Evolutionary conservation across 441 rosid genomes (phyloP).

Genomic region (Bruguiera hainesii): DNA sequence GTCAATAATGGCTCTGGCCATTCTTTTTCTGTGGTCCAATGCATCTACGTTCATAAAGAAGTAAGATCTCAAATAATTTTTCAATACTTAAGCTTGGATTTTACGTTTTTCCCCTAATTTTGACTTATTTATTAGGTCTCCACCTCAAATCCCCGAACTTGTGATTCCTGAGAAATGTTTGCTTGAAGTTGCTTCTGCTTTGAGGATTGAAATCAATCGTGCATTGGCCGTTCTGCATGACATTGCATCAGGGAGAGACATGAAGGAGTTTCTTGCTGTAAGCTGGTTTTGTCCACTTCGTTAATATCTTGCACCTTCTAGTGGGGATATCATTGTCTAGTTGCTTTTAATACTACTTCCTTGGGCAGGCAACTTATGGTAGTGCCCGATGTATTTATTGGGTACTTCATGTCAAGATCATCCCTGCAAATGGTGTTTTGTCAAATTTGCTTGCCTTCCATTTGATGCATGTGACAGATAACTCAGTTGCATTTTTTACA

Average conservation of each 20-base stretch:
- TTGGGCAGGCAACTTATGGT: no score
- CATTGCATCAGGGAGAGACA: conserved; percentile 64
- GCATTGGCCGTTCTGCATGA: conserved; percentile 50
- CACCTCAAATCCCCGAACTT: conserved; percentile 69
- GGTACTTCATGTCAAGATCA: no score
- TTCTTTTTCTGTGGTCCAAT: conserved; percentile 82
- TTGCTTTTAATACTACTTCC: no score
- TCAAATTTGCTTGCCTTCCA: no score
- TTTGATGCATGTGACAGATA: no score
- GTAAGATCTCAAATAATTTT: conserved; percentile 33
- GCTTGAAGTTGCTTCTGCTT: conserved; percentile 56
- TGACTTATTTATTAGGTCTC: conserved; percentile 34
- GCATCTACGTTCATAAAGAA: conserved; percentile 66
- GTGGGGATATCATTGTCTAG: no score
- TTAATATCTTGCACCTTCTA: neutral
- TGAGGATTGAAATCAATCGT: conserved; percentile 56
- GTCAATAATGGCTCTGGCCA: conserved; percentile 54
- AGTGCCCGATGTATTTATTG: no score
- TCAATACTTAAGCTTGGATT: neutral
- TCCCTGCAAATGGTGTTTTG: no score
- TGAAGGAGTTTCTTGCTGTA: conserved; percentile 69
- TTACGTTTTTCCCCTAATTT: no score
- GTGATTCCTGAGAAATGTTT: conserved; percentile 67
- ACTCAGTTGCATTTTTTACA: no score
- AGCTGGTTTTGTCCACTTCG: conserved; percentile 12